A percentile compares a stretch with the other conserved stretches of the same genome.
Evolutionary conservation across 1,284 basidiomycete species (phyloP).

Genomic region (Pulveroboletus sp.): DNA sequence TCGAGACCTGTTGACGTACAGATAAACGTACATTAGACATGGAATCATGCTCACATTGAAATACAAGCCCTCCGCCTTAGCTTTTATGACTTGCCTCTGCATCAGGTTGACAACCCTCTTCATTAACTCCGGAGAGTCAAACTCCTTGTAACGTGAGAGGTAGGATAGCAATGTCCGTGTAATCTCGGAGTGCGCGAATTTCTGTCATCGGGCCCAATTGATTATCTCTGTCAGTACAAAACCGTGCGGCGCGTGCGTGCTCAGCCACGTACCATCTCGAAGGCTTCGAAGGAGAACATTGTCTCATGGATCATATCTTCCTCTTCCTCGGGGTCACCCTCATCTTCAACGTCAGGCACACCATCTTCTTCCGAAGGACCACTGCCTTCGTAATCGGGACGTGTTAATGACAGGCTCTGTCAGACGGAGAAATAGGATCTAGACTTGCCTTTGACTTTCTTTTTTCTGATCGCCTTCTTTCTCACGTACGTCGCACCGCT

Average conservation of each 20-base stretch:
- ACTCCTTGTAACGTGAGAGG: slow-evolving; percentile 79
- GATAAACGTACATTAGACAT: slow-evolving; percentile 12
- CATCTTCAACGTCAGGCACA: slow-evolving; percentile 67
- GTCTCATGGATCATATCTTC: slow-evolving; percentile 77
- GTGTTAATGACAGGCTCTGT: slow-evolving; percentile 17
- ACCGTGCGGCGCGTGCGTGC: slow-evolving; percentile 23
- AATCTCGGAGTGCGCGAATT: slow-evolving; percentile 84
- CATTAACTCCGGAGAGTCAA: slow-evolving; percentile 78
- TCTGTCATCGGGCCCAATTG: slow-evolving; percentile 45
- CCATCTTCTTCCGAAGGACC: slow-evolving; percentile 55
- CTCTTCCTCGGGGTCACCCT: slow-evolving; percentile 56
- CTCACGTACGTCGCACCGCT: slow-evolving; percentile 71
- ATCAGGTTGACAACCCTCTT: slow-evolving; percentile 84
- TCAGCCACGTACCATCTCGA: slow-evolving; percentile 71
- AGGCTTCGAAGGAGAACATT: slow-evolving; percentile 86
- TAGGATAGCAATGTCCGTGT: slow-evolving; percentile 82
- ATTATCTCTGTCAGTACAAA: slow-evolving; percentile 16
- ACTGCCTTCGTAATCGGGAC: slow-evolving; percentile 31
- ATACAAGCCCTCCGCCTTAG: slow-evolving; percentile 88
- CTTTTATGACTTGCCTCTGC: slow-evolving; percentile 85
- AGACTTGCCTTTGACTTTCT: slow-evolving; percentile 49
- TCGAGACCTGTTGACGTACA: slow-evolving; percentile 68
- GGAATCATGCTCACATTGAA: slow-evolving; percentile 68
- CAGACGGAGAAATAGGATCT: slow-evolving; percentile 18
- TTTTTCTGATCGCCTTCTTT: slow-evolving; percentile 57